A percentile compares a stretch with the other conserved stretches of the same genome.
phyloP scores from a whole-genome alignment of 495 filamentous ascomycete genomes.

The Usnea hakonensis region DNA sequence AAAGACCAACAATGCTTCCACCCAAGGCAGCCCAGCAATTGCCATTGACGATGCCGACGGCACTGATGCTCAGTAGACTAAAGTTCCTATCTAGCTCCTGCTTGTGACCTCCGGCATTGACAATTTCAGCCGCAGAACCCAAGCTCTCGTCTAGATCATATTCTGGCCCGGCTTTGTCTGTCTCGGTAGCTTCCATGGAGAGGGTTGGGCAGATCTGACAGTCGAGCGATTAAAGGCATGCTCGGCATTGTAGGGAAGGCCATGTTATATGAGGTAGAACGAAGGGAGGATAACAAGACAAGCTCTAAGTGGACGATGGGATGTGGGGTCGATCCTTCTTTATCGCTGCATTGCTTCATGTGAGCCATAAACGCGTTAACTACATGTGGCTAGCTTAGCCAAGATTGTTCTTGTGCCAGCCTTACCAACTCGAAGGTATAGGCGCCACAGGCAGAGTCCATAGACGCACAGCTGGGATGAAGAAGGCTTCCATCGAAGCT shows the following conservation, averaged over 20 bases:
- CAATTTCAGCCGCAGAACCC: not conserved
- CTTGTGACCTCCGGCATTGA: conserved; percentile 50
- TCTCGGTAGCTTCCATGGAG: not conserved
- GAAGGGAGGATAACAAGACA: not conserved
- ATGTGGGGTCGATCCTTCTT: not conserved
- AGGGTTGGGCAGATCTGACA: not conserved
- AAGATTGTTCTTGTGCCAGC: too few species aligned
- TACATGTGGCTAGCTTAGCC: too few species aligned
- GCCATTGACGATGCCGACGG: conserved; percentile 46
- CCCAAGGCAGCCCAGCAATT: conserved; percentile 54
- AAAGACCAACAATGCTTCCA: conserved; percentile 38
- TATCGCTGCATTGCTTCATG: not conserved
- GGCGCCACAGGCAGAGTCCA: too few species aligned
- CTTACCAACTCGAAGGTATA: too few species aligned
- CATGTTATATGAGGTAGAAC: not conserved
- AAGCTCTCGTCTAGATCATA: not conserved
- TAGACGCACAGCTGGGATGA: too few species aligned
- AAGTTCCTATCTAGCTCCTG: conserved; percentile 56
- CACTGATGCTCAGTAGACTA: conserved; percentile 48
- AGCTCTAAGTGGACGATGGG: not conserved
- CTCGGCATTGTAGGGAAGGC: not conserved
- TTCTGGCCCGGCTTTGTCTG: not conserved
- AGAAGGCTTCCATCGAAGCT: too few species aligned
- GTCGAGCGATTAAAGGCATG: not conserved
- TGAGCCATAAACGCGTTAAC: too few species aligned